A percentile compares a stretch with the other conserved stretches of the same genome.
Conservation (phyloP, 371 early-diverging fungal genomes). For the Mortierella sp. region DNA sequence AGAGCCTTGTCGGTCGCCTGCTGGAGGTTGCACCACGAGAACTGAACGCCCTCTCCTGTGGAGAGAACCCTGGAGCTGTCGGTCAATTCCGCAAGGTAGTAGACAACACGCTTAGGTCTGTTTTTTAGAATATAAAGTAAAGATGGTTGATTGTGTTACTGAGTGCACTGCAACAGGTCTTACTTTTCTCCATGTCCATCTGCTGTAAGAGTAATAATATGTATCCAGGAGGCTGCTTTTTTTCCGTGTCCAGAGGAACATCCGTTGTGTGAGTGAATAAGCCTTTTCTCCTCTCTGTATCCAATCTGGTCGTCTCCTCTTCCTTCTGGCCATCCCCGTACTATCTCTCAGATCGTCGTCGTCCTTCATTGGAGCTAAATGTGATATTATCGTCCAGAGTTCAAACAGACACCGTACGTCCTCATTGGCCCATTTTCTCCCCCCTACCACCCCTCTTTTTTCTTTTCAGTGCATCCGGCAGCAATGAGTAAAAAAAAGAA, state of each 20-base stretch:
- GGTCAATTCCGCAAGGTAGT: constrained; percentile 78
- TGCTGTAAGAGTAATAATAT: too few relatives aligned
- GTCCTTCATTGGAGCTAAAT: background rate
- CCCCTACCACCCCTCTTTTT: background rate
- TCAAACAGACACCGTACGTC: background rate
- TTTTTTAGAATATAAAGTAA: background rate
- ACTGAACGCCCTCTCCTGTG: constrained; percentile 79
- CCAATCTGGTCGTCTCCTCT: background rate
- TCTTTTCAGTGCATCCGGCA: background rate
- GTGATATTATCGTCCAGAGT: background rate
- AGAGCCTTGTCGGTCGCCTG: constrained; percentile 77
- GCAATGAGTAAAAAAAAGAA: background rate
- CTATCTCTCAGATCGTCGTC: background rate
- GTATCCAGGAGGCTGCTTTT: too few relatives aligned
- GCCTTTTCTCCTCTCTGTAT: background rate
- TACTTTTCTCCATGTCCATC: too few relatives aligned
- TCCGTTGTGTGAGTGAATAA: background rate
- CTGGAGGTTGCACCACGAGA: constrained; percentile 77
- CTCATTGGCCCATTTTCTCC: background rate
- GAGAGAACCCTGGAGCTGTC: constrained; percentile 73
- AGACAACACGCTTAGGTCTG: constrained; percentile 85
- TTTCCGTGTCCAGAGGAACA: background rate
- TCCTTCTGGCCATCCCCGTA: background rate
- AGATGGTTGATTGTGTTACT: background rate
- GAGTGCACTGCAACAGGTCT: too few relatives aligned